Base-by-base conservation (phyloP, 805 yeast genomes). In the Lachancea lanzarotensis region DNA sequence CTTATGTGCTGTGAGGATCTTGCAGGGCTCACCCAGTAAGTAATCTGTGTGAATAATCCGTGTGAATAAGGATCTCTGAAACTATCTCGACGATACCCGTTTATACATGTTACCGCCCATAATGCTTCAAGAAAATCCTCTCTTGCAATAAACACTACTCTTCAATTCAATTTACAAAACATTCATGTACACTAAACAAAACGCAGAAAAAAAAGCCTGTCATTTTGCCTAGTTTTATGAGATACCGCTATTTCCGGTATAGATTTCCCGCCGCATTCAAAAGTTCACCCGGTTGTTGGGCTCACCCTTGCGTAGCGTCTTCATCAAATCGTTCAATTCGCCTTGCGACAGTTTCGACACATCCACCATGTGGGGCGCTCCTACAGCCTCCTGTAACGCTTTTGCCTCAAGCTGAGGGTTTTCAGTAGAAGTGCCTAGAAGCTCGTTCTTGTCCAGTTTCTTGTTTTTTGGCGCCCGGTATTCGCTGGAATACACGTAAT, bases 241-340 rank as follows among this genome's bases (percentile, higher is more conserved):
- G n/a, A n/a, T n/a, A n/a, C n/a, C n/a, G n/a, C n/a, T n/a, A n/a
- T n/a, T n/a, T n/a, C n/a, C n/a, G n/a, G n/a, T n/a, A n/a, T n/a
- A n/a, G n/a, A n/a, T n/a, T n/a, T n/a, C 13, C 31, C 13, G 5
- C 13, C 31, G 11, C 13, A 5, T 13, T 43, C 40, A 51, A 33
- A 49, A 49, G 41, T 51, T 51, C 15, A 51, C 55, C 40, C 50
- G 38, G 47, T 51, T 51, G 47, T 49, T 49, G 29, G 55, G 55
- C 43, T 49, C 55, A 22, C 55, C 52, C 46, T 43, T 43, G 45
- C 47, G 47, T 37, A 49, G 31, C 27, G 39, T 27, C 37, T 47
- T 38, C 46, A 47, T 48, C 37, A 51, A 17, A 20, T 39, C 38
- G 37, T 51, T 46, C 32, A 51, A 43, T 48, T 51, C 55, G 38